Percentiles rank a stretch among this genome's conserved stretches.
These are phyloP conservation scores for Metarhizium anisopliae DNA, from an alignment of 2,329 filamentous ascomycete genomes.

Conservation along the genomic window DNA sequence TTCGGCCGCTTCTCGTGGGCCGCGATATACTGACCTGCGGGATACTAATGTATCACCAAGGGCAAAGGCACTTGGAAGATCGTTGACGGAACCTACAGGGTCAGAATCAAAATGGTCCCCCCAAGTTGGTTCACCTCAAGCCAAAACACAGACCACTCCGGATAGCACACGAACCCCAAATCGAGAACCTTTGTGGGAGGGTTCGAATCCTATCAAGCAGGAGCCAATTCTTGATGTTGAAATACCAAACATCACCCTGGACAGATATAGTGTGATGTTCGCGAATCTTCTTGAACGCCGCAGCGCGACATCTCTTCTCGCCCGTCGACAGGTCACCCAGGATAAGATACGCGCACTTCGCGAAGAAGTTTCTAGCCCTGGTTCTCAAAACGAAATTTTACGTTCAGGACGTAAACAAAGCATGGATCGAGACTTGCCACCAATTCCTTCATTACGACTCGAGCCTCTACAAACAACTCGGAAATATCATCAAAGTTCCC, in stretches of 20 bases:
- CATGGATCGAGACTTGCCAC: background rate
- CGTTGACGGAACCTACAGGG: background rate
- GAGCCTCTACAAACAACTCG: background rate
- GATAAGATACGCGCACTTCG: constrained; percentile 33
- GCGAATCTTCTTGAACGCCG: constrained; percentile 54
- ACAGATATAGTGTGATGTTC: constrained; percentile 94
- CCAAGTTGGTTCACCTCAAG: background rate
- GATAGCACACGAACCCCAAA: background rate
- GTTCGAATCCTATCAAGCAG: background rate
- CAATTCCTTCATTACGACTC: constrained; percentile 36
- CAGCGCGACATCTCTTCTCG: constrained; percentile 32
- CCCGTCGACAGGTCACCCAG: constrained; percentile 49
- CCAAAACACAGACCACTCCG: background rate
- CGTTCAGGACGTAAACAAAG: background rate
- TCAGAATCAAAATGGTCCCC: background rate
- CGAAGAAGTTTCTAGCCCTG: background rate
- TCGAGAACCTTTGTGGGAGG: background rate
- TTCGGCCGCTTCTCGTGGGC: background rate
- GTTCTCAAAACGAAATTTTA: constrained; percentile 17
- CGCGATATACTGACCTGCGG: background rate
- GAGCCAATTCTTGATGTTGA: constrained; percentile 56
- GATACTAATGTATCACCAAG: background rate
- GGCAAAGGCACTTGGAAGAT: background rate
- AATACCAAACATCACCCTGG: constrained; percentile 72
- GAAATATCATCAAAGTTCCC: constrained; percentile 25